phyloP scores from a whole-genome alignment of 129 eudicot species.

The Sambucus nigra region DNA sequence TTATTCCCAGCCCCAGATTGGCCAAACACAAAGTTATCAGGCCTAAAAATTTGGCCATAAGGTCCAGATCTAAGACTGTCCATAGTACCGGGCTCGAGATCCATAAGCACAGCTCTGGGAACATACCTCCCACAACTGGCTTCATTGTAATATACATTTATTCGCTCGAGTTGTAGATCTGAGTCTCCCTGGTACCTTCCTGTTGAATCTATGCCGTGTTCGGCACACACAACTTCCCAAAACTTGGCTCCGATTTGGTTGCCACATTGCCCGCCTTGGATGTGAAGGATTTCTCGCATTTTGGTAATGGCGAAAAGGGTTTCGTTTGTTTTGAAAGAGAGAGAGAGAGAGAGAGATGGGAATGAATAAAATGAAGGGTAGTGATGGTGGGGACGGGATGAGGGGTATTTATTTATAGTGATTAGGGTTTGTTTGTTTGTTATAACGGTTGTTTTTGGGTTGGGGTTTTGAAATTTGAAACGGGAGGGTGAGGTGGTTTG shows the following conservation, averaged over 20 bases:
- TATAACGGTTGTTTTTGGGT: no score
- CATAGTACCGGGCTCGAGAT: slow-evolving; percentile 54
- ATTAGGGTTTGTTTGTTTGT: slow-evolving; percentile 5
- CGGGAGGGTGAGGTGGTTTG: slow-evolving; percentile 7
- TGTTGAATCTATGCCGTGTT: slow-evolving; percentile 41
- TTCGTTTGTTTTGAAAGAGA: background rate
- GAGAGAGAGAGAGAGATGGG: slow-evolving; percentile 3
- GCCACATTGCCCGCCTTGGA: slow-evolving; percentile 46
- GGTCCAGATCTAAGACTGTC: slow-evolving; percentile 43
- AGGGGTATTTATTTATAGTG: background rate
- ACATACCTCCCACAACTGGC: slow-evolving; percentile 38
- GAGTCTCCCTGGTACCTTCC: slow-evolving; percentile 36
- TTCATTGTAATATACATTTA: slow-evolving; percentile 41
- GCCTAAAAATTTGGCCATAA: slow-evolving; percentile 40
- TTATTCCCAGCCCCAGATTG: slow-evolving; percentile 47
- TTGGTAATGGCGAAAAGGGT: background rate
- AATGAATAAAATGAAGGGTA: no score
- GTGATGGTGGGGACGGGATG: slow-evolving; percentile 11
- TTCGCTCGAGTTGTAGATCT: slow-evolving; percentile 35
- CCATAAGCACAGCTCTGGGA: slow-evolving; percentile 44
- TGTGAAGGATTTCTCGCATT: slow-evolving; percentile 44
- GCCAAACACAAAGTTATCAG: slow-evolving; percentile 44
- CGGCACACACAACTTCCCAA: slow-evolving; percentile 44
- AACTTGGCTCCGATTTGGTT: slow-evolving; percentile 49
- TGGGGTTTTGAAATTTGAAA: slow-evolving; percentile 5